Percentiles rank a stretch among this genome's conserved stretches.
Conservation (phyloP, 78 protist species). For the Andalucia godoyi region DNA sequence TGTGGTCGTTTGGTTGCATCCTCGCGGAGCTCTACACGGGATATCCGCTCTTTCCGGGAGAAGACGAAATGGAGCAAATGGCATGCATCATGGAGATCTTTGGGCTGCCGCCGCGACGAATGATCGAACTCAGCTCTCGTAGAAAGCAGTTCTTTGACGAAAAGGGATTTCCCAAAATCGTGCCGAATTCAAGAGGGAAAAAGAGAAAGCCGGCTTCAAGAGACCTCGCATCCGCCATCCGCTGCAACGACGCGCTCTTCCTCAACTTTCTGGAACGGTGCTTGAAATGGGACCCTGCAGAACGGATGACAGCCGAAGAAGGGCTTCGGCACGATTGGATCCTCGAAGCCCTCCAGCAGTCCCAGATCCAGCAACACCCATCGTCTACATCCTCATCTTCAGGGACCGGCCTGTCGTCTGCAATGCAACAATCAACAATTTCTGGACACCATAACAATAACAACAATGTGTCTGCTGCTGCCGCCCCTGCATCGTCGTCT, state of each 20-base stretch:
- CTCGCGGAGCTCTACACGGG: constrained; percentile 87
- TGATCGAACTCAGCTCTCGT: constrained; percentile 31
- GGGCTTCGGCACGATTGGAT: constrained; percentile 68
- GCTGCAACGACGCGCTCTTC: constrained; percentile 26
- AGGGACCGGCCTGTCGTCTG: no score
- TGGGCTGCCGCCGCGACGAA: constrained; percentile 59
- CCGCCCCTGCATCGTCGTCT: no score
- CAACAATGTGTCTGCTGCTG: no score
- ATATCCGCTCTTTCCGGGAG: constrained; percentile 87
- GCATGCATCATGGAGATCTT: constrained; percentile 56
- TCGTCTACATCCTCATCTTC: no score
- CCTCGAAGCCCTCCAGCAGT: constrained; percentile 9
- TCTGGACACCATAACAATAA: no score
- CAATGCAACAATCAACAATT: no score
- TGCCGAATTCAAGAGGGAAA: constrained; percentile 52
- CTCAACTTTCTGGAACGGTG: constrained; percentile 18
- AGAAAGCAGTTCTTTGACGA: constrained; percentile 37
- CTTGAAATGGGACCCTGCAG: constrained; percentile 59
- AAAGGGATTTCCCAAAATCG: constrained; percentile 2
- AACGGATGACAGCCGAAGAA: constrained; percentile 43
- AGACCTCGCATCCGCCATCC: constrained; percentile 20
- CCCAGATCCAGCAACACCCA: no score
- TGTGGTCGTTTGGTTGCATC: constrained; percentile 96
- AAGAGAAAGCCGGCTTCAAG: constrained; percentile 41
- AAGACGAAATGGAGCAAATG: constrained; percentile 71